Percentiles rank a stretch among this genome's conserved stretches.
Evolutionary conservation across 2,329 filamentous ascomycete genomes (phyloP).

Genomic region (Penicillium sp.): DNA sequence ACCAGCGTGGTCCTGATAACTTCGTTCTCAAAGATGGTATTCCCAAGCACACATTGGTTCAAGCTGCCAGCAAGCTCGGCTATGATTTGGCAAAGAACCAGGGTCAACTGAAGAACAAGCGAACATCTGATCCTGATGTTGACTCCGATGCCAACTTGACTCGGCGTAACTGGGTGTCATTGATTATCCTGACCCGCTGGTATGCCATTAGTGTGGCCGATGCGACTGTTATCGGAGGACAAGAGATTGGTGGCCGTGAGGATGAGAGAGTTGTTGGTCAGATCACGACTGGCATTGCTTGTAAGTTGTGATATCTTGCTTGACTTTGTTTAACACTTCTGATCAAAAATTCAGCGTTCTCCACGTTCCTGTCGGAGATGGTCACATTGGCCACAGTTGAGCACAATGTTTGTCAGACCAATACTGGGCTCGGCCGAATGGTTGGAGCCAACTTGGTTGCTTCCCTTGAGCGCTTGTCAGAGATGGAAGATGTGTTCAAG

Average conservation of each 20-base stretch:
- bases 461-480: constrained; percentile 40
- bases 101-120: constrained; percentile 40
- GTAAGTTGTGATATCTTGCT: constrained; percentile 29
- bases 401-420: constrained; percentile 37
- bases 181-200: constrained; percentile 43
- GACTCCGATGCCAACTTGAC: constrained; percentile 45
- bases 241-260: constrained; percentile 41
- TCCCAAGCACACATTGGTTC: constrained; percentile 42
- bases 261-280: constrained; percentile 41
- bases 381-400: constrained; percentile 35
- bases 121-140: constrained; percentile 34
- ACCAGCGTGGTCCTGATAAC: constrained; percentile 44
- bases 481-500: constrained; percentile 37
- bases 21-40: constrained; percentile 42
- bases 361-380: constrained; percentile 39
- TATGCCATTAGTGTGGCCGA: constrained; percentile 44
- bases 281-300: constrained; percentile 37
- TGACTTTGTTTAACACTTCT: neutral
- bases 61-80: constrained; percentile 39
- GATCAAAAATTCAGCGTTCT: constrained; percentile 29
- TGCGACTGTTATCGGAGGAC: constrained; percentile 36
- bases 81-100: constrained; percentile 41
- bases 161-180: constrained; percentile 42
- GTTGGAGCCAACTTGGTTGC: constrained; percentile 38
- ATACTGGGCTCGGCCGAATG: constrained; percentile 37